Evolutionary conservation across 352 stramenopile species (phyloP).

Genomic region (Pythium apleroticum): DNA sequence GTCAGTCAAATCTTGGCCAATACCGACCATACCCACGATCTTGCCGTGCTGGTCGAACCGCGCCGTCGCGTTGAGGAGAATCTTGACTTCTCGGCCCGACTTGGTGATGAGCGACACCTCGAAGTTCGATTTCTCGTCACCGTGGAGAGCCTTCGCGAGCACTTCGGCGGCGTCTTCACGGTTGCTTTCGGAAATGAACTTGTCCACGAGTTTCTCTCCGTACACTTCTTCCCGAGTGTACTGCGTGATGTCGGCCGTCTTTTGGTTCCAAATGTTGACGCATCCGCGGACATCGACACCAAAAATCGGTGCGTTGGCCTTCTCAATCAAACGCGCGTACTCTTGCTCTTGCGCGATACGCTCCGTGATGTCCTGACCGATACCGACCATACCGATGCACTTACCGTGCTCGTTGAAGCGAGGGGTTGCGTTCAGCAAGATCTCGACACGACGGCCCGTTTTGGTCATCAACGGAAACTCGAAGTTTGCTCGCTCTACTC

Average conservation of each 20-base stretch:
- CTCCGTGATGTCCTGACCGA: conserved; percentile 86
- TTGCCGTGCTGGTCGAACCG: conserved; percentile 59
- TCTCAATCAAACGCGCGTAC: conserved; percentile 90
- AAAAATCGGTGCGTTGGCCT: conserved; percentile 90
- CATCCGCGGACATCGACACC: conserved; percentile 86
- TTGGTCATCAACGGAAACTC: conserved; percentile 88
- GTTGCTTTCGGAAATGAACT: conserved; percentile 60
- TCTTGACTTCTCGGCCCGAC: conserved; percentile 55
- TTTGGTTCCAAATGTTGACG: conserved; percentile 93
- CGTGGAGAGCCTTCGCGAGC: conserved; percentile 50
- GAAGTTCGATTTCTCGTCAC: conserved; percentile 62
- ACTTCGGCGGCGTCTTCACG: conserved; percentile 47
- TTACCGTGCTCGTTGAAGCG: conserved; percentile 82
- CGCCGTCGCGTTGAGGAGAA: conserved; percentile 73
- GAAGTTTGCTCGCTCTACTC: conserved; percentile 77
- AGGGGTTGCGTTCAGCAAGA: conserved; percentile 85
- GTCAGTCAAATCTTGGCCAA: conserved; percentile 65
- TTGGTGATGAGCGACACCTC: conserved; percentile 81
- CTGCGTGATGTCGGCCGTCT: conserved; percentile 87
- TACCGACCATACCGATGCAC: conserved; percentile 84
- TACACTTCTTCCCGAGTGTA: conserved; percentile 65
- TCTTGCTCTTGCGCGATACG: conserved; percentile 86
- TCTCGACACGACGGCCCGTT: conserved; percentile 69
- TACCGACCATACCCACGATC: conserved; percentile 68
- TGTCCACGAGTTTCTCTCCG: conserved; percentile 56